Evolutionary conservation across 2,329 filamentous ascomycete genomes (phyloP), one percentile per base, ranked within the genome.

Genomic region (Coniella vitis): DNA sequence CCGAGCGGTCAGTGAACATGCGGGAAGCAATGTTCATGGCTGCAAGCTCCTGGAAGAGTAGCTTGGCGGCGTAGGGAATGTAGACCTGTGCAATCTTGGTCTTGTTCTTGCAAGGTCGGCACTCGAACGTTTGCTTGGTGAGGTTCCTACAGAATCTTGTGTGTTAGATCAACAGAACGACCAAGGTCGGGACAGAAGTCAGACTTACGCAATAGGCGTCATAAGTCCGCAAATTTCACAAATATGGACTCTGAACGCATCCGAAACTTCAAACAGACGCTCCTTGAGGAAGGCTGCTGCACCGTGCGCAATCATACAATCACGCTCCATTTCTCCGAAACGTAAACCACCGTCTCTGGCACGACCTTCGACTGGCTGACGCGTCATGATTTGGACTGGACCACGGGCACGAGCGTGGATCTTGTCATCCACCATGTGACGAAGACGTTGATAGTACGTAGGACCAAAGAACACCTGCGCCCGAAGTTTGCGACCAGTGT

Each of bases 281-380:
- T 98, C 93, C 73, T 98, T 98, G 63, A 98, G 72, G 79, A 98
- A 98, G 2, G 90, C 86, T 47, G 89, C 91, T 3, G 94, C 93
- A 65, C 93, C 93, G 66, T 98, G 94, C n/a, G 94, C 90, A 74
- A 98, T 98, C 93, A 98, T 98, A 68, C 93, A 98, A 81, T 98
- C 94, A 73, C 94, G 91, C 71, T 98, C 94, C 93, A 98, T 98
- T 76, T 98, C 93, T 83, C 93, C 93, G 81, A 98, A 98, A 65
- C 94, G 91, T 38, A 98, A 79, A 75, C 93, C 93, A 78, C 93
- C 93, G 65, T 98, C 94, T 69, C 94, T 78, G 3, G 93, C 93
- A 81, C 94, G 87, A 86, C 93, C 93, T 71, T 98, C 93, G 13
- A 98, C 93, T 16, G 93, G 93, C 69, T 98, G 93, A 50, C 94